A percentile compares a stretch with the other conserved stretches of the same genome.
phyloP scores from a whole-genome alignment of 352 stramenopile genomes.

The Phytophthora fragariae region DNA sequence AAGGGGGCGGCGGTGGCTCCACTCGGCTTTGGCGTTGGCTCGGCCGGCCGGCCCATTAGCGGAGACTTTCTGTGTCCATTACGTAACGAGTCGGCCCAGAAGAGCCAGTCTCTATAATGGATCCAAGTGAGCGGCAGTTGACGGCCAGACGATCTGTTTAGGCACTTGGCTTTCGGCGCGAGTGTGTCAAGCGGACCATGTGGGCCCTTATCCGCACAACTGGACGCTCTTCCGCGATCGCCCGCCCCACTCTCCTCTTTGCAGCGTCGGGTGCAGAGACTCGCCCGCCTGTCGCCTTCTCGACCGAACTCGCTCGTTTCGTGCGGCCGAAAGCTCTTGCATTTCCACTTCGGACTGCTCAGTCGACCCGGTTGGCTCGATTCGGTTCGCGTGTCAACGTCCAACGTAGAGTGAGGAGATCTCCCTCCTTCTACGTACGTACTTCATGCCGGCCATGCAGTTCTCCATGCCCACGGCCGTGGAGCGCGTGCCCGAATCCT shows the following conservation, averaged over 20 bases:
- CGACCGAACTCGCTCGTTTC: slow-evolving; percentile 15
- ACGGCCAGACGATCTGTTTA: slow-evolving; percentile 26
- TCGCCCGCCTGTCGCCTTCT: slow-evolving; percentile 12
- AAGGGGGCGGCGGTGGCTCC: slow-evolving; percentile 4
- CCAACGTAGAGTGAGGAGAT: neutral
- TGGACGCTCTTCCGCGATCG: slow-evolving; percentile 31
- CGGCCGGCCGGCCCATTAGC: slow-evolving; percentile 4
- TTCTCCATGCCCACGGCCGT: slow-evolving; percentile 57
- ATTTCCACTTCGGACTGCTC: slow-evolving; percentile 32
- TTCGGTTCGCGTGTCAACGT: neutral
- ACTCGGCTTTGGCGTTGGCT: neutral
- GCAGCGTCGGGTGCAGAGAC: slow-evolving; percentile 29
- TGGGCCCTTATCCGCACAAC: slow-evolving; percentile 18
- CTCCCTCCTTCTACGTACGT: neutral
- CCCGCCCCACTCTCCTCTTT: slow-evolving; percentile 34
- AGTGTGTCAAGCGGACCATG: slow-evolving; percentile 20
- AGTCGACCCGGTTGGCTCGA: neutral
- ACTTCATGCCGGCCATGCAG: slow-evolving; percentile 29
- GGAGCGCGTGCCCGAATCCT: slow-evolving; percentile 61
- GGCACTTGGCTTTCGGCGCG: slow-evolving; percentile 16
- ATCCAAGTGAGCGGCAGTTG: slow-evolving; percentile 14
- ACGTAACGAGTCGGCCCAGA: slow-evolving; percentile 34
- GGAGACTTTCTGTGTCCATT: slow-evolving; percentile 27
- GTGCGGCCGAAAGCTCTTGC: neutral
- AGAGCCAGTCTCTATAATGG: slow-evolving; percentile 35